Percentiles rank a stretch among this genome's conserved stretches.
phyloP scores from a whole-genome alignment of 2,329 filamentous ascomycete species.

The Cytospora paraplurivora region DNA sequence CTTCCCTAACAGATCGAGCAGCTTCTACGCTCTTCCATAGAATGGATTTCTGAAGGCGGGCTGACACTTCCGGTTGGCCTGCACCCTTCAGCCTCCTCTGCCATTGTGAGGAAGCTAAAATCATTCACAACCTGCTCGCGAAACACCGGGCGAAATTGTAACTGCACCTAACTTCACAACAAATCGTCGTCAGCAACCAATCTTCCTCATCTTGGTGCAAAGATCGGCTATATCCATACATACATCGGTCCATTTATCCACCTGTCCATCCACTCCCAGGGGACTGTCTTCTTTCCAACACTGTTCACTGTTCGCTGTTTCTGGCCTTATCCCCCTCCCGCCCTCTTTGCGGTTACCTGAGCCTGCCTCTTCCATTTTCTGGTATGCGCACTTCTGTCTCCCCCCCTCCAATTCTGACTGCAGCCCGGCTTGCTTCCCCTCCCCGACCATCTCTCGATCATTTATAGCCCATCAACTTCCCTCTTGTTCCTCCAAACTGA shows the following conservation, averaged over 20 bases:
- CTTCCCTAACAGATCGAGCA: slow-evolving; percentile 26
- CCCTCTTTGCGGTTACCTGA: slow-evolving; percentile 17
- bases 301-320: not conserved
- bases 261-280: not conserved
- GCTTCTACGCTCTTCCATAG: slow-evolving; percentile 27
- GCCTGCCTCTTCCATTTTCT: slow-evolving; percentile 14
- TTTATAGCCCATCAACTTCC: not conserved
- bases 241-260: not conserved
- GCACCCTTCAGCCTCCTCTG: slow-evolving; percentile 27
- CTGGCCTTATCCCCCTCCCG: not conserved
- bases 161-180: not conserved
- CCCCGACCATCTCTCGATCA: not conserved
- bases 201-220: not conserved
- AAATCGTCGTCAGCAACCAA: not conserved
- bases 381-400: slow-evolving; percentile 1
- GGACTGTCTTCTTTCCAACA: not conserved
- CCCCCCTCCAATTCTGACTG: not conserved
- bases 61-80: slow-evolving; percentile 20
- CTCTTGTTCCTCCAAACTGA: not conserved
- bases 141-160: not conserved
- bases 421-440: not conserved
- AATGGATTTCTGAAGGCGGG: slow-evolving; percentile 22
- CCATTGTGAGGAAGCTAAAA: slow-evolving; percentile 17
- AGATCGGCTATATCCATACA: not conserved
- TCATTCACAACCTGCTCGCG: slow-evolving; percentile 13